A percentile compares a stretch with the other conserved stretches of the same genome.
phyloP scores from a whole-genome alignment of 345 rosid species.

The Sisymbrium irio region DNA sequence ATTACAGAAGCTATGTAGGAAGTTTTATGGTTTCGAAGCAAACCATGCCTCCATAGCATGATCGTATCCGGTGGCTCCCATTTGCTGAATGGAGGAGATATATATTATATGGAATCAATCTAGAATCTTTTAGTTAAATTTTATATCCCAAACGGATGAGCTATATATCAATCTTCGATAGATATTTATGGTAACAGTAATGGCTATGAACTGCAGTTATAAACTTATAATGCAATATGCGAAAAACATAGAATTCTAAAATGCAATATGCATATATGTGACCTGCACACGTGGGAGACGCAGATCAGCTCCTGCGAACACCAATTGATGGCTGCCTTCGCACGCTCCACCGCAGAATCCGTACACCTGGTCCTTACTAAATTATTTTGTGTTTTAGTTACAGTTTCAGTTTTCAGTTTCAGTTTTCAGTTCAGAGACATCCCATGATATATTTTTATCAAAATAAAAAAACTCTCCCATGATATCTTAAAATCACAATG shows the following conservation, averaged over 20 bases:
- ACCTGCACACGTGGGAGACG: conserved; percentile 31
- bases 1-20: too few species aligned
- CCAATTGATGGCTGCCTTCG: conserved; percentile 26
- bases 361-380: conserved; percentile 13
- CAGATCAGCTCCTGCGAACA: conserved; percentile 22
- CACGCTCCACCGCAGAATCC: conserved; percentile 29
- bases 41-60: too few species aligned
- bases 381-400: neutral
- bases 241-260: neutral
- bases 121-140: too few species aligned
- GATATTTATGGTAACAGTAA: too few species aligned
- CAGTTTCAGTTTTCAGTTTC: neutral
- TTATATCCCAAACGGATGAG: too few species aligned
- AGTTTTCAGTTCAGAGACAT: neutral
- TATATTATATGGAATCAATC: too few species aligned
- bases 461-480: neutral
- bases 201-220: neutral
- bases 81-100: too few species aligned
- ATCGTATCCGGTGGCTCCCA: too few species aligned
- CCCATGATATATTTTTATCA: too few species aligned
- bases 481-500: neutral
- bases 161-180: too few species aligned
- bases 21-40: too few species aligned
- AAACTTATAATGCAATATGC: neutral
- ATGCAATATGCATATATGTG: neutral